Conservation (phyloP, 345 rosid genomes). For the Eucalyptus urophylla region DNA sequence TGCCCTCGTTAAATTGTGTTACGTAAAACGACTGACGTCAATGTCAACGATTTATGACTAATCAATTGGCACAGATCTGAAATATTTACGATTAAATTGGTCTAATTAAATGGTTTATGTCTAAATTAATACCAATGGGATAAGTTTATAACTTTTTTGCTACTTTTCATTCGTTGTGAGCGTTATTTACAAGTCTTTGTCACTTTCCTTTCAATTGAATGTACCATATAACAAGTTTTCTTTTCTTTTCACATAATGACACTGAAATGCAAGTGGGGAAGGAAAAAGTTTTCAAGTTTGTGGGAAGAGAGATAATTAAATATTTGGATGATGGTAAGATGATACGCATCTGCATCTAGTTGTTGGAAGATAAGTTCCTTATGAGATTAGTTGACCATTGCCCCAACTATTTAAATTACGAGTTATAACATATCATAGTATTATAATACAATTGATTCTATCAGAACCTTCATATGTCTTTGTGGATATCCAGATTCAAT, state of each 20-base stretch:
- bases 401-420: not conserved
- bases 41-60: rapidly evolving
- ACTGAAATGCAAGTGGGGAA: not conserved
- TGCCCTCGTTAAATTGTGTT: rapidly evolving
- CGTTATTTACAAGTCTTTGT: rapidly evolving
- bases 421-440: not conserved
- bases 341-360: not conserved
- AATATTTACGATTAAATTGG: no score
- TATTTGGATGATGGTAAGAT: not conserved
- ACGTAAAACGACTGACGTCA: rapidly evolving
- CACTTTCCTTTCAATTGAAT: not conserved
- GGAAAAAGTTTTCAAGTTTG: not conserved
- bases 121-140: rapidly evolving
- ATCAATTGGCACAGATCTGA: no score
- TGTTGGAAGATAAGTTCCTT: not conserved
- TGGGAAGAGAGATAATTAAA: not conserved
- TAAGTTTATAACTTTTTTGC: no score
- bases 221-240: not conserved
- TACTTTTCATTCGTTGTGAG: rapidly evolving
- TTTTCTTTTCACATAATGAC: not conserved
- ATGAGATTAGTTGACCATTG: not conserved
- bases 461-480: not conserved
- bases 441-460: not conserved
- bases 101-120: no score
- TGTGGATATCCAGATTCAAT: not conserved